Base-by-base conservation (phyloP, 2,329 filamentous ascomycete genomes). In the Parasarocladium wereldwijsianum region DNA sequence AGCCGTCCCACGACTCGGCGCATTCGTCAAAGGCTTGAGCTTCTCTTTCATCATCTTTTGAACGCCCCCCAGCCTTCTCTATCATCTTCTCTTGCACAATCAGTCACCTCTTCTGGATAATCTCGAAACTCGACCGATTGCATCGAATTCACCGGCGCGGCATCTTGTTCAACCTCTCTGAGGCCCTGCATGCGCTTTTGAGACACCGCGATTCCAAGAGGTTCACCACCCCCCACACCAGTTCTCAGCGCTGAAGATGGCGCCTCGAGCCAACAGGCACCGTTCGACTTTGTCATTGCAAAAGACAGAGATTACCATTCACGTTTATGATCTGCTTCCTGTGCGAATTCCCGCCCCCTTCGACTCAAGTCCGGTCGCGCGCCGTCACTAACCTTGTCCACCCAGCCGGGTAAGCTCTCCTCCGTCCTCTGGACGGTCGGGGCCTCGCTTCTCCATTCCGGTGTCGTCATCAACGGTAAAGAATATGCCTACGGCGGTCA, bases 401-500 rank as follows among this genome's bases (percentile, higher is more conserved):
- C 15, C 29, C 35, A 84, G 70, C 78, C 80, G 23, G 78, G 81
- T 29, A 72, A 73, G 41, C 52, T 90, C 22, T 76, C 81, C n/a
- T 74, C 77, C 0, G 43, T 83, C 9, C 65, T 92, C 17, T 92
- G 83, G 83, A 67, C 73, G 13, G 49, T 87, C 32, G 83, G 83
- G 35, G 69, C 76, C 26, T 81, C 76, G 5, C 70, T 92, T 19
- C 67, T 90, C 5, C 83, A 92, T 50, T 82, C 82, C 0, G 83
- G 81, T 31, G 77, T 92, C 32, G 80, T 85, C 23, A 82, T 90
- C 52, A 76, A 76, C 47, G 71, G 76, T 40, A 70, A 64, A 38
- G 83, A 92, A 58, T 92, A 90, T 48, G 83, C 83, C 14, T 92
- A 83, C 44, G 83, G 83, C 24, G 83, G 83, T 2, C 83, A 92